A percentile compares a stretch with the other conserved stretches of the same genome.
phyloP scores from a whole-genome alignment of 441 rosid species.

The Erysimum cheiri region DNA sequence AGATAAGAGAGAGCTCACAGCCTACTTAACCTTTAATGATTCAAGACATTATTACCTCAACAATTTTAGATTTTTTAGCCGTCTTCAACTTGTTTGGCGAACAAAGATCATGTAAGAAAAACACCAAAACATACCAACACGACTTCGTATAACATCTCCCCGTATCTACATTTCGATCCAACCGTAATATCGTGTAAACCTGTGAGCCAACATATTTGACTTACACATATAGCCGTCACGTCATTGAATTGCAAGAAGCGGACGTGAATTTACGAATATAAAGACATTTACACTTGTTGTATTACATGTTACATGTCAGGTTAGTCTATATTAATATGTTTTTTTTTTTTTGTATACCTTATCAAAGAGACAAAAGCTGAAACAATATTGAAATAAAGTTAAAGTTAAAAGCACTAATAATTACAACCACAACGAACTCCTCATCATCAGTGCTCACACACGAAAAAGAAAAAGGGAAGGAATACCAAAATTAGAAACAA shows the following conservation, averaged over 20 bases:
- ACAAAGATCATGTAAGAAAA: not conserved
- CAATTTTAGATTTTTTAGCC: not conserved
- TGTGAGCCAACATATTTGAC: not conserved
- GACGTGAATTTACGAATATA: not conserved
- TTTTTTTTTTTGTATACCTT: not conserved
- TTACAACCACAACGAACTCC: slow-evolving; percentile 40
- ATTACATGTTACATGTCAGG: not conserved
- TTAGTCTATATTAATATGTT: not conserved
- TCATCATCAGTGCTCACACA: slow-evolving; percentile 43
- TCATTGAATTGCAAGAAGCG: not conserved
- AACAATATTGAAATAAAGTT: slow-evolving; percentile 27
- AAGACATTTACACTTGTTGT: not conserved
- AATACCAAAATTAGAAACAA: slow-evolving; percentile 25
- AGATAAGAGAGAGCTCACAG: slow-evolving; percentile 6
- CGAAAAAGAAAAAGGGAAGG: not conserved
- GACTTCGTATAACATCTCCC: not conserved
- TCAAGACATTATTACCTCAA: slow-evolving; percentile 13
- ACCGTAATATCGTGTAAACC: not conserved
- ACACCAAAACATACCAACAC: not conserved
- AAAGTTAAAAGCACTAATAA: slow-evolving; percentile 44
- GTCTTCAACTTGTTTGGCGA: not conserved
- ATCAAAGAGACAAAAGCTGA: slow-evolving; percentile 33
- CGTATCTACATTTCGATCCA: not conserved
- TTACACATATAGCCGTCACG: not conserved
- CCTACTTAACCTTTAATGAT: slow-evolving; percentile 6